phyloP scores from a whole-genome alignment of 2,329 filamentous ascomycete genomes.

The Didymosphaeria variabile region DNA sequence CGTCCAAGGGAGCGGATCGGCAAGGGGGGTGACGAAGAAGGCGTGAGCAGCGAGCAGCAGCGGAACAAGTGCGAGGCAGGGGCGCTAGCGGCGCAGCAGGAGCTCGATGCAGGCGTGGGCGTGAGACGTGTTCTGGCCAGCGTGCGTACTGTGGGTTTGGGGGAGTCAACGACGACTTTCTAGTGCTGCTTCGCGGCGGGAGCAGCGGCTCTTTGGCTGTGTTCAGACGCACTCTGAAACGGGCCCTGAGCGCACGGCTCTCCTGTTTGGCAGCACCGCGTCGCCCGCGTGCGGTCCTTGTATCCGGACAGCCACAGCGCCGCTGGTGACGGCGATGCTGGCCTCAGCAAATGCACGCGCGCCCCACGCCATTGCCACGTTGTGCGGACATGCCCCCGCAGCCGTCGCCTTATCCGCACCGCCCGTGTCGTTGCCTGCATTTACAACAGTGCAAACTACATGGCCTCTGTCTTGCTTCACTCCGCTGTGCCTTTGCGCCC shows the following conservation, averaged over 20 bases:
- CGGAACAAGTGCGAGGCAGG: not conserved
- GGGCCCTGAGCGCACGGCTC: conserved; percentile 1
- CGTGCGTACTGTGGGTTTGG: not conserved
- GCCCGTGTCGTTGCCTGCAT: too few relatives aligned
- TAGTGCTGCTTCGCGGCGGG: not conserved
- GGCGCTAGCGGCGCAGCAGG: not conserved
- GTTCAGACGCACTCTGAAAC: conserved; percentile 11
- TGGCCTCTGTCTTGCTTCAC: not conserved
- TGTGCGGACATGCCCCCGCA: conserved; percentile 5
- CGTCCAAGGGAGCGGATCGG: conserved; percentile 26
- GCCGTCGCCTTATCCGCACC: not conserved
- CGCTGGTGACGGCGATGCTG: too few relatives aligned
- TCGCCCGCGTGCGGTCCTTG: not conserved
- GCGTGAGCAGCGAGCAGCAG: conserved; percentile 5
- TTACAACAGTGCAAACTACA: not conserved
- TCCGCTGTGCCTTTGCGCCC: not conserved
- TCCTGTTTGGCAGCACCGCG: not conserved
- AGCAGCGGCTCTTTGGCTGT: conserved; percentile 11
- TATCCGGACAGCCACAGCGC: not conserved
- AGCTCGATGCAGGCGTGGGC: not conserved
- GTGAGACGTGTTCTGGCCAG: conserved; percentile 1
- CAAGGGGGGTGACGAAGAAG: conserved; percentile 22
- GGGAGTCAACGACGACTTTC: not conserved
- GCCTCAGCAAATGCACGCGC: not conserved
- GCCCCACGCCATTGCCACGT: conserved; percentile 7